Percentiles rank a stretch among this genome's conserved stretches.
Conservation (phyloP, 2,329 filamentous ascomycete species). For the Onygenales sp. region DNA sequence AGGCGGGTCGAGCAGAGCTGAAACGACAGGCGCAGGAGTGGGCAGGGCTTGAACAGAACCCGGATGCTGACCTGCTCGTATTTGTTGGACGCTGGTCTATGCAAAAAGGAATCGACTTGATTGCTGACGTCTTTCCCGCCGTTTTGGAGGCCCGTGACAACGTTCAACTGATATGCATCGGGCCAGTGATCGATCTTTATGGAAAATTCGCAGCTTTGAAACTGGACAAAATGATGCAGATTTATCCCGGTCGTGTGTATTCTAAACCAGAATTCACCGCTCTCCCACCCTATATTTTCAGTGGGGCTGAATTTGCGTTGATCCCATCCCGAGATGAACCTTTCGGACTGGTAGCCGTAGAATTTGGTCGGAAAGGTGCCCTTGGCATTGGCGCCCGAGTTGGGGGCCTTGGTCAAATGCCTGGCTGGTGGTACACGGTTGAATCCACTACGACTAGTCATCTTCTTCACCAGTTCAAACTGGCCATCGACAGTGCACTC, state of each 20-base stretch:
- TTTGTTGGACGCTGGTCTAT: conserved; percentile 62
- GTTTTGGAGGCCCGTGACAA: conserved; percentile 52
- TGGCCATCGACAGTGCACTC: conserved; percentile 53
- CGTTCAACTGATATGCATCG: conserved; percentile 54
- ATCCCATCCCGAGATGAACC: conserved; percentile 62
- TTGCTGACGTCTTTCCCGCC: conserved; percentile 57
- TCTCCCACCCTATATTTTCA: conserved; percentile 58
- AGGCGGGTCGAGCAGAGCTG: conserved; percentile 44
- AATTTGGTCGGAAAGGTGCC: conserved; percentile 60
- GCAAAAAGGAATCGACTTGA: conserved; percentile 60
- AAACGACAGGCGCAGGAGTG: conserved; percentile 57
- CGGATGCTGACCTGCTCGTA: conserved; percentile 55
- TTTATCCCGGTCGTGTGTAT: conserved; percentile 56
- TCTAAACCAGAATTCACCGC: conserved; percentile 61
- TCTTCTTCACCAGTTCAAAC: conserved; percentile 55
- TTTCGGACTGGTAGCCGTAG: conserved; percentile 59
- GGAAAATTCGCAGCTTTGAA: conserved; percentile 60
- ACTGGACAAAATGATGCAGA: conserved; percentile 53
- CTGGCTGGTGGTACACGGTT: conserved; percentile 62
- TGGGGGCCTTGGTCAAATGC: conserved; percentile 61
- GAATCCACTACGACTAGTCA: conserved; percentile 56
- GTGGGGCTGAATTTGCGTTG: conserved; percentile 57
- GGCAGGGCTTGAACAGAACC: conserved; percentile 53
- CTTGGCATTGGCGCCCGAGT: conserved; percentile 58
- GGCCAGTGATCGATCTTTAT: conserved; percentile 58